Percentiles rank a stretch among this genome's conserved stretches.
Evolutionary conservation across 2,329 filamentous ascomycete genomes (phyloP).

Genomic region (Fusarium sp.): DNA sequence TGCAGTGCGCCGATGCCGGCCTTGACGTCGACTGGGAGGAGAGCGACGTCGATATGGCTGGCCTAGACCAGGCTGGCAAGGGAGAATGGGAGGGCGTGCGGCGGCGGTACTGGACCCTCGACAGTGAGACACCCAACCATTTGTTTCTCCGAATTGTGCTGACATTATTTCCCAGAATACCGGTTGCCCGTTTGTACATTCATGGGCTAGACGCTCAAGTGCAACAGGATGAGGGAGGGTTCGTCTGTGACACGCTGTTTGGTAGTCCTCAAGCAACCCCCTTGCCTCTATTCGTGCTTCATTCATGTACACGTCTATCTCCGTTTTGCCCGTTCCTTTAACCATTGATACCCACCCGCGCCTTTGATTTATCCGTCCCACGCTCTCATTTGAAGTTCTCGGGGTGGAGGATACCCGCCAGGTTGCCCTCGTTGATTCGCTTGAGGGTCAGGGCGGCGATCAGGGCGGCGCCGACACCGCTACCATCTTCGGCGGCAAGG

Average conservation of each 20-base stretch:
- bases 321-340: slow-evolving; percentile 36
- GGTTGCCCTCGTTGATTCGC: slow-evolving; percentile 71
- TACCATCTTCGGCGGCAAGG: slow-evolving; percentile 91
- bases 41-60: slow-evolving; percentile 76
- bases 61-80: slow-evolving; percentile 73
- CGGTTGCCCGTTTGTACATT: slow-evolving; percentile 80
- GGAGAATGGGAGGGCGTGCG: slow-evolving; percentile 90
- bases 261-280: slow-evolving; percentile 21
- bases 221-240: not conserved
- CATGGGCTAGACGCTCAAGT: slow-evolving; percentile 63
- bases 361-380: slow-evolving; percentile 14
- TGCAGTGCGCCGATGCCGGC: slow-evolving; percentile 89
- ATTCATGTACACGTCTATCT: slow-evolving; percentile 38
- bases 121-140: slow-evolving; percentile 62
- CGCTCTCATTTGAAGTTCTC: slow-evolving; percentile 65
- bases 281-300: slow-evolving; percentile 29
- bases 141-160: slow-evolving; percentile 4
- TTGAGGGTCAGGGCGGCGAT: slow-evolving; percentile 82
- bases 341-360: slow-evolving; percentile 24
- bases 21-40: slow-evolving; percentile 90
- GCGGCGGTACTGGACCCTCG: slow-evolving; percentile 89
- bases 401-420: slow-evolving; percentile 73
- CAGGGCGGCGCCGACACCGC: slow-evolving; percentile 94
- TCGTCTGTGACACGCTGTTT: slow-evolving; percentile 26
- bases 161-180: slow-evolving; percentile 65